Evolutionary conservation across 163 green algal species (phyloP).

Genomic region (Scenedesmus sp.): DNA sequence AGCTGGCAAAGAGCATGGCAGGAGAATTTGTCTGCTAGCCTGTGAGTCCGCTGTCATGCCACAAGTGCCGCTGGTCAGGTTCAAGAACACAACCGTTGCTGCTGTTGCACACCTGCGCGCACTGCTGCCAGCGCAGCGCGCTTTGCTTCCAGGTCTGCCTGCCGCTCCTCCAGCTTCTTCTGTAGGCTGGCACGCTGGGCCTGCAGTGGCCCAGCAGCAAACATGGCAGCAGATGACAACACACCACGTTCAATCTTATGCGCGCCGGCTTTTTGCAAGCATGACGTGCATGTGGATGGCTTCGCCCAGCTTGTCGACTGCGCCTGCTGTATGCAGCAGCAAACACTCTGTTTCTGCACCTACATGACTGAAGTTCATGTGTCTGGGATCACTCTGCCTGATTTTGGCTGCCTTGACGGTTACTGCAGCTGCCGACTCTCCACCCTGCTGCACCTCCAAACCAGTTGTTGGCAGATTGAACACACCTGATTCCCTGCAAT

Average conservation of each 20-base stretch:
- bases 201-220: slow-evolving; percentile 43
- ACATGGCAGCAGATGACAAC: neutral
- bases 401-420: no score
- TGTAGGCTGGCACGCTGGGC: slow-evolving; percentile 72
- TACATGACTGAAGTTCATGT: no score
- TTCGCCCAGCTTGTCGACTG: no score
- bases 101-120: slow-evolving; percentile 50
- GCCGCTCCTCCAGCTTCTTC: slow-evolving; percentile 82
- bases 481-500: slow-evolving; percentile 80
- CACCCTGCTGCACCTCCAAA: neutral
- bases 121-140: slow-evolving; percentile 69
- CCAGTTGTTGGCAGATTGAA: neutral
- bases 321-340: no score
- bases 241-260: neutral
- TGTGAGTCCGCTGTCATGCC: neutral
- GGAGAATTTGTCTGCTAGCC: neutral
- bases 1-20: neutral
- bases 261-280: no score
- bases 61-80: neutral
- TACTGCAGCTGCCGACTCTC: neutral
- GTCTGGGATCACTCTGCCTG: no score
- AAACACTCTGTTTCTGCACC: no score
- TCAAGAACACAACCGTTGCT: neutral
- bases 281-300: no score
- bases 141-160: slow-evolving; percentile 79